Base-by-base conservation (phyloP, 177 flowering plant species). In the Vitis hybrid region DNA sequence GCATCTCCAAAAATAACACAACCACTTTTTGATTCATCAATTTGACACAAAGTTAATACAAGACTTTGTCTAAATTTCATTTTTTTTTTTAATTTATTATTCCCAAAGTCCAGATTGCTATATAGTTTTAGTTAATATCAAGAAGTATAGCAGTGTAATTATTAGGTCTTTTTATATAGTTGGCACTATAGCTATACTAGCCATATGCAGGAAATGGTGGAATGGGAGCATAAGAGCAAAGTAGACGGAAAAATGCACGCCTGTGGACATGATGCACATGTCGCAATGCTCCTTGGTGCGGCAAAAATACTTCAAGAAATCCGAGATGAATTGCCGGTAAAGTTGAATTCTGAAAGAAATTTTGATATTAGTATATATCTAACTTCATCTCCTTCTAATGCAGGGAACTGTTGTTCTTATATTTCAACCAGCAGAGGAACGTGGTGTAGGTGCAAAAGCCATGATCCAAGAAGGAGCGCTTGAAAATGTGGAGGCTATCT, bases 341-440 rank as follows among this genome's bases (percentile, higher is more conserved):
- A 19, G 59, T 47, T 59, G 11, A 62, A 28, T 59, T 59, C 9
- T 6, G 2, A 24, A 10, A 24, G 28, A 24, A 24, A 24, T 2
- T 24, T 24, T 24, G 28, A 24, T 24, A 24, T 24, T 24, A 24
- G 28, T 2, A 24, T 9, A 28, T 13, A 6, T 12, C 19, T 8
- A 24, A 28, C n/a, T 24, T 47, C 44, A 51, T 53, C 14, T 53
- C 7, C 6, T 75, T 15, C 11, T 11, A 63, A 10, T 69, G 69
- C 69, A 90, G 94, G 94, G 92, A 19, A 85, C 92, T 5, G 90
- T 86, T 2, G 75, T 87, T 69, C 83, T 90, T 11, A 78, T 90
- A 72, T 88, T 88, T 73, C 95, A 90, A 81, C 95, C 91, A 4
- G 95, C 91, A 2, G 95, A 90, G 75, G 95, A 90, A 71, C 33